phyloP scores from a whole-genome alignment of 1,284 basidiomycete species.

The Abortiporus biennis region DNA sequence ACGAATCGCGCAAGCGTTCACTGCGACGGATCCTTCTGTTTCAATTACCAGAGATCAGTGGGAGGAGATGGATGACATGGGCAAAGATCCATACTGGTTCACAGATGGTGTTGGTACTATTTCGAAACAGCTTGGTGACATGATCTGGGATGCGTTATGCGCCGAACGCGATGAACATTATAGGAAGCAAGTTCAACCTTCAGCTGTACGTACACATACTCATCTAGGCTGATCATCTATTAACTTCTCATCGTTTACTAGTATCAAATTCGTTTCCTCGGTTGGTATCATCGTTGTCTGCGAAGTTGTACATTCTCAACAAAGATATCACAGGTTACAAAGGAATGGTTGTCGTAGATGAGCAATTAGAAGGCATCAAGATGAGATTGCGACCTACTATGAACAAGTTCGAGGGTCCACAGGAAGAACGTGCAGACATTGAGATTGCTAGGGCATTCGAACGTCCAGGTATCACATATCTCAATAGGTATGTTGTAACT shows the following conservation, averaged over 20 bases:
- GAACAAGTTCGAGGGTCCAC: slow-evolving; percentile 59
- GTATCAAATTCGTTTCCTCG: slow-evolving; percentile 75
- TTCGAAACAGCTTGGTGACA: slow-evolving; percentile 46
- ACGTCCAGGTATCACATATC: slow-evolving; percentile 47
- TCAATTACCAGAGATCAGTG: slow-evolving; percentile 49
- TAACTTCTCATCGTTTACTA: slow-evolving; percentile 17
- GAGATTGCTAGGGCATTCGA: slow-evolving; percentile 66
- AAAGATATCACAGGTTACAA: slow-evolving; percentile 41
- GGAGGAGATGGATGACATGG: slow-evolving; percentile 53
- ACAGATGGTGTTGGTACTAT: slow-evolving; percentile 80
- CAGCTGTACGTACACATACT: slow-evolving; percentile 40
- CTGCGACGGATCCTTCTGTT: slow-evolving; percentile 70
- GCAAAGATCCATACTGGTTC: slow-evolving; percentile 38
- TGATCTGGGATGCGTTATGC: slow-evolving; percentile 53
- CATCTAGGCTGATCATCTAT: background rate
- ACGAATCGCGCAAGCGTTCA: slow-evolving; percentile 77
- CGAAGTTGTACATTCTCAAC: background rate
- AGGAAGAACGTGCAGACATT: slow-evolving; percentile 44
- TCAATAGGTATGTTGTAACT: slow-evolving; percentile 47
- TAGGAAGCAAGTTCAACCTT: slow-evolving; percentile 37
- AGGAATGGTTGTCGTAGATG: slow-evolving; percentile 64
- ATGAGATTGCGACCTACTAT: slow-evolving; percentile 67
- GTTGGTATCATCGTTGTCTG: slow-evolving; percentile 16
- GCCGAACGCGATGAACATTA: slow-evolving; percentile 29
- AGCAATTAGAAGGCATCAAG: slow-evolving; percentile 41